Evolutionary conservation across 495 filamentous ascomycete species (phyloP).

Genomic region (Podospora pseudopauciseta): DNA sequence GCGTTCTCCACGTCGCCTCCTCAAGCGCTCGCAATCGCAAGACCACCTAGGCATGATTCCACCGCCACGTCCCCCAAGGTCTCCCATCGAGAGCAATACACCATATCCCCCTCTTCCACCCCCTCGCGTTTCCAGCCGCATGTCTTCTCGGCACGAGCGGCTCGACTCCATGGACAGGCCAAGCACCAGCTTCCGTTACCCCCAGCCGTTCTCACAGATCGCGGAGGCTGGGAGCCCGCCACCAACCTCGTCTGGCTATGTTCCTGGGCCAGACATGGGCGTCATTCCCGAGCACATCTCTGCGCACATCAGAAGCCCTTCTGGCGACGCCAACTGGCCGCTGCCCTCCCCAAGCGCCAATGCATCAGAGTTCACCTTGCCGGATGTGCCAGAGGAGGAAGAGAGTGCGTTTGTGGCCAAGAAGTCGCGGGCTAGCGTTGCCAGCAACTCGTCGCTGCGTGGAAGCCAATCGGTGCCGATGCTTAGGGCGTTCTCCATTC

Average conservation of each 20-base stretch:
- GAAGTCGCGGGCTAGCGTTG: slow-evolving; percentile 37
- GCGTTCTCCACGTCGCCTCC: slow-evolving; percentile 30
- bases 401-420: slow-evolving; percentile 41
- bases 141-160: slow-evolving; percentile 42
- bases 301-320: slow-evolving; percentile 42
- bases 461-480: slow-evolving; percentile 47
- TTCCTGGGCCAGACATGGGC: slow-evolving; percentile 30
- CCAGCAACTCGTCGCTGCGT: slow-evolving; percentile 44
- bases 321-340: slow-evolving; percentile 47
- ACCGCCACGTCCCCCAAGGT: slow-evolving; percentile 49
- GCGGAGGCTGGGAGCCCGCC: slow-evolving; percentile 29
- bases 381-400: slow-evolving; percentile 73
- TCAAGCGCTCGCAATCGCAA: slow-evolving; percentile 44
- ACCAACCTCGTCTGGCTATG: slow-evolving; percentile 27
- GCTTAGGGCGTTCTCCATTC: slow-evolving; percentile 37
- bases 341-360: slow-evolving; percentile 44
- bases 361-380: slow-evolving; percentile 46
- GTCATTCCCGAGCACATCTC: slow-evolving; percentile 28
- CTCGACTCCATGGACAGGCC: slow-evolving; percentile 43
- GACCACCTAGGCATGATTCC: slow-evolving; percentile 42
- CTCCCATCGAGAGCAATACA: slow-evolving; percentile 36
- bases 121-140: slow-evolving; percentile 49
- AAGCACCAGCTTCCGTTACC: slow-evolving; percentile 39
- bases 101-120: slow-evolving; percentile 35
- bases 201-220: slow-evolving; percentile 32